Conservation (phyloP, 2,329 filamentous ascomycete species). For the Colletotrichum tropicale region DNA sequence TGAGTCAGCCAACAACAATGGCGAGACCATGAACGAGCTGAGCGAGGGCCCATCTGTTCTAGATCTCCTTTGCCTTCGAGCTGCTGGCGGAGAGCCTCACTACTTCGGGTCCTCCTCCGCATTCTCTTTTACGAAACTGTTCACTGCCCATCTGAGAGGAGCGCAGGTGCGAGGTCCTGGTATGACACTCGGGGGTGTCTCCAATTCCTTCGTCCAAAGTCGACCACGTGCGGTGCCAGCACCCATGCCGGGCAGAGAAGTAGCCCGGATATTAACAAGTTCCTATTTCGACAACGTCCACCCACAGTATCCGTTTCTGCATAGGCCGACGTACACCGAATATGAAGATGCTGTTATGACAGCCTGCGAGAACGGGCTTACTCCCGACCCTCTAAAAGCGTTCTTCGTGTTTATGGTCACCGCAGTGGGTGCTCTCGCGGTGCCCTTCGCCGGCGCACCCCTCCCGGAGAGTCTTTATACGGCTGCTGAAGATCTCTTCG, state of each 20-base stretch:
- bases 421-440: background rate
- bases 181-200: background rate
- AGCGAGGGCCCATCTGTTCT: background rate
- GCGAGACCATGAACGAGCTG: background rate
- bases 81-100: slow-evolving; percentile 24
- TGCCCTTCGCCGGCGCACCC: background rate
- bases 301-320: background rate
- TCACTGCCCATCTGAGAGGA: background rate
- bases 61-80: background rate
- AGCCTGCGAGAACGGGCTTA: background rate
- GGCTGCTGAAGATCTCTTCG: background rate
- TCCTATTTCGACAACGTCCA: background rate
- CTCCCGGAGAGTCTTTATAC: background rate
- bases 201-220: background rate
- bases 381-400: background rate
- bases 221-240: background rate
- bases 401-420: background rate
- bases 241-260: background rate
- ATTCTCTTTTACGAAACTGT: slow-evolving; percentile 29
- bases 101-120: slow-evolving; percentile 31
- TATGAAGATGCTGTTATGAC: background rate
- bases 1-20: background rate
- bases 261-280: background rate
- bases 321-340: background rate
- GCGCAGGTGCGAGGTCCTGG: background rate